Evolutionary conservation across 1,139 yeast genomes (phyloP), one percentile per base, ranked within the genome.

Genomic region (Candida tropicalis): DNA sequence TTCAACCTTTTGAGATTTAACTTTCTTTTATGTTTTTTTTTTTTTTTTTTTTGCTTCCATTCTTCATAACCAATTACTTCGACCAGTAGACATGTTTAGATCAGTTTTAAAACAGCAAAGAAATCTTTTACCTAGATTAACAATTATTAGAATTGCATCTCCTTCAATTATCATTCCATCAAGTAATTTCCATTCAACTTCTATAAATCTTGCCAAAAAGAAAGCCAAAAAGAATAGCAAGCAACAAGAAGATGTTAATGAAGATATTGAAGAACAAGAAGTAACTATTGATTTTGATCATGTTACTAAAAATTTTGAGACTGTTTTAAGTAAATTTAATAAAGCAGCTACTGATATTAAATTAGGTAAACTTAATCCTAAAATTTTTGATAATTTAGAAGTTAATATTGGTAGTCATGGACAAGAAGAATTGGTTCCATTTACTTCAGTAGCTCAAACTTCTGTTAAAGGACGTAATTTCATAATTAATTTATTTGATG

Each of bases 401-500:
- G 76, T 90, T 9, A 66, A 70, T n/a, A 59, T 77, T n/a, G 40
- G 42, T 5, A 37, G 38, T 24, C 40, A 39, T 6, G 40, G 37
- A 4, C 72, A 70, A 18, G 77, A 77, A 39, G 72, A 73, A 29
- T 66, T 47, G 9, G 67, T 63, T 5, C 73, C 72, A 6, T 85
- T 84, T 57, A 75, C 78, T 4, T 73, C 81, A 7, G 64, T 90
- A 25, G 97, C 97, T 0, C 87, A 87, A 48, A 82, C 95, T 6
- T 75, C 88, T 0, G 57, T 83, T 41, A 86, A 88, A 55, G 93
- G 93, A 9, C 75, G 88, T 55, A 74, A 81, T 46, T 71, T 87
- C 40, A 67, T 81, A 38, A 77, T 91, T 24, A 89, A 96, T 0
- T 93, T 90, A 2, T 91, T 84, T 62, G 97, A 90, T 55, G 95